Evolutionary conservation across 768 basidiomycete species (phyloP).

Genomic region (Amanita rimosa): DNA sequence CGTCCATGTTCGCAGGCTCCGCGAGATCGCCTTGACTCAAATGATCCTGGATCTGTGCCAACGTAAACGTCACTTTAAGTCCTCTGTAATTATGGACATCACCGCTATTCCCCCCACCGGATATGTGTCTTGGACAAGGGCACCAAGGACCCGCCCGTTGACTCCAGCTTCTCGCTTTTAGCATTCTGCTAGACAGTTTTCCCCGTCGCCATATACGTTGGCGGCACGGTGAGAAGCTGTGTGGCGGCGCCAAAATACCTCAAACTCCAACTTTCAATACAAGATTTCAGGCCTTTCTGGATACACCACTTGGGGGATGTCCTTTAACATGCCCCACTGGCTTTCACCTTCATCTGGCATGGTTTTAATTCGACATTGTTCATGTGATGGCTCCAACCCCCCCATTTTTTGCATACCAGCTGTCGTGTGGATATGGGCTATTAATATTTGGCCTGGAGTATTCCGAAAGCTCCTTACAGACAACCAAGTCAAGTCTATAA

Average conservation of each 20-base stretch:
- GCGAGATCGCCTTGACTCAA: background rate
- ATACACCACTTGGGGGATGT: background rate
- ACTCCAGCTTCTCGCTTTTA: background rate
- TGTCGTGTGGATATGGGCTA: background rate
- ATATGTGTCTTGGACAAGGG: background rate
- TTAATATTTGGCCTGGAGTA: background rate
- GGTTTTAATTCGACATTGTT: background rate
- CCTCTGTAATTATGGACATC: background rate
- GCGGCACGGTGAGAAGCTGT: conserved; percentile 1
- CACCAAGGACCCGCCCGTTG: background rate
- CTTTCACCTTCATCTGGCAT: background rate
- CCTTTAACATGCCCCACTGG: background rate
- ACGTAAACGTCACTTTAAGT: conserved; percentile 3
- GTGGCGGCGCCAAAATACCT: conserved; percentile 1
- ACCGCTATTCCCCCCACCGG: background rate
- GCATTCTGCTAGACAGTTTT: conserved; percentile 1
- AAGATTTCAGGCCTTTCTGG: background rate
- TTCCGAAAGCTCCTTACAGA: background rate
- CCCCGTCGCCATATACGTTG: background rate
- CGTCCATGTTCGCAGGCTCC: background rate
- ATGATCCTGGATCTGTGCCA: background rate
- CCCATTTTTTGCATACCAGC: background rate
- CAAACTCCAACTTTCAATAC: background rate
- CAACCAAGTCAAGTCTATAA: background rate
- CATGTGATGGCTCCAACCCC: background rate